phyloP scores from a whole-genome alignment of 2,329 filamentous ascomycete species.

The Cladosporium sphaerospermum region DNA sequence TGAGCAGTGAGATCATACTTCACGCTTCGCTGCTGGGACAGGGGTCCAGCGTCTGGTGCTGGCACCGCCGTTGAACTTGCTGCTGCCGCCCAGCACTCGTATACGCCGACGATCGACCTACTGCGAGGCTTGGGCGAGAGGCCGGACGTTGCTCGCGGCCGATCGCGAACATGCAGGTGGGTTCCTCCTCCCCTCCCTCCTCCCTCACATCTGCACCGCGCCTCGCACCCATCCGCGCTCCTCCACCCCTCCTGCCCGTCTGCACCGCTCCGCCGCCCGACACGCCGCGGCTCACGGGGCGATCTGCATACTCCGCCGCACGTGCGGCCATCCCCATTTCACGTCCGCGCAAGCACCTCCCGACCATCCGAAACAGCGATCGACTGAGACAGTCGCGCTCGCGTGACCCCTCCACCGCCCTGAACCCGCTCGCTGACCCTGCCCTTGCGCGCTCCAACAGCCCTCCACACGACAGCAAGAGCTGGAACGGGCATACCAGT shows the following conservation, averaged over 20 bases:
- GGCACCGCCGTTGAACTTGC: neutral
- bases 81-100: neutral
- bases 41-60: neutral
- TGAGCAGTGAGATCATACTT: neutral
- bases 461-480: constrained; percentile 38
- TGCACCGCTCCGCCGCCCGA: neutral
- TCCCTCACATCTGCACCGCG: neutral
- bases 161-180: constrained; percentile 8
- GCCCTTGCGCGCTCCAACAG: constrained; percentile 19
- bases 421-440: constrained; percentile 5
- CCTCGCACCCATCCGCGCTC: neutral
- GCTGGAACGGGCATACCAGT: constrained; percentile 34
- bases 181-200: constrained; percentile 1
- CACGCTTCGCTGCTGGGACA: neutral
- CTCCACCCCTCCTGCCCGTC: neutral
- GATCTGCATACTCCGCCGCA: constrained; percentile 10
- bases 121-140: neutral
- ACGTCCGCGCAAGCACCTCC: constrained; percentile 5
- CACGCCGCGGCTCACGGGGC: neutral
- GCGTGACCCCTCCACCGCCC: constrained; percentile 7
- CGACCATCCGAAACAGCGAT: constrained; percentile 7
- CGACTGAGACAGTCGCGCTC: constrained; percentile 9
- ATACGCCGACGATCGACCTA: constrained; percentile 2
- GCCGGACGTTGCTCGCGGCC: neutral
- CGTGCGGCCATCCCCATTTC: constrained; percentile 1